These are phyloP conservation scores for Helichrysum umbraculigerum DNA, from an alignment of 129 eudicot genomes.

Conservation along the genomic window DNA sequence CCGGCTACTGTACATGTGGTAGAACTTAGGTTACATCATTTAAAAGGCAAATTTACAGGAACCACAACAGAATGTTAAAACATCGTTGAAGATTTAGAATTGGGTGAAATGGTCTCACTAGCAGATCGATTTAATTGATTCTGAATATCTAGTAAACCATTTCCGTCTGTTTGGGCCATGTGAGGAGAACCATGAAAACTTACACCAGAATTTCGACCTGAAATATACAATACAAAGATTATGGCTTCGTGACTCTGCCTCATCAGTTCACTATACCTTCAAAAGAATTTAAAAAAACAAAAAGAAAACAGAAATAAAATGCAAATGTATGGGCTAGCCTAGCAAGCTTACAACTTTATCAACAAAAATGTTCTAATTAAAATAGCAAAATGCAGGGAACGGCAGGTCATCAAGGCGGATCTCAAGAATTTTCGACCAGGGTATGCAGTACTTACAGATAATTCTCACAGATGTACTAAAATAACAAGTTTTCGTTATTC, in stretches of 20 bases:
- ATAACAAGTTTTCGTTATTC: background rate
- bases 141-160: conserved; percentile 26
- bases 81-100: conserved; percentile 37
- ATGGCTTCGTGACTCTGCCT: conserved; percentile 1
- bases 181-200: conserved; percentile 36
- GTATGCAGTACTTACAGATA: background rate
- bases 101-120: conserved; percentile 22
- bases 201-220: conserved; percentile 56
- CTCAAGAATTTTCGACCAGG: background rate
- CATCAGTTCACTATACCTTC: background rate
- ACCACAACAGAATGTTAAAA: conserved; percentile 22
- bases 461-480: background rate
- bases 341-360: too few relatives aligned
- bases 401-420: background rate
- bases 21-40: conserved; percentile 9
- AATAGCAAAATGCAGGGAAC: conserved; percentile 1
- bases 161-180: conserved; percentile 30
- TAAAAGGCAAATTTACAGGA: background rate
- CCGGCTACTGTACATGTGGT: conserved; percentile 21
- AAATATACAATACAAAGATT: conserved; percentile 4
- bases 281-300: background rate
- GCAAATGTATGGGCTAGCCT: too few relatives aligned
- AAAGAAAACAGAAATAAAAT: too few relatives aligned
- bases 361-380: background rate
- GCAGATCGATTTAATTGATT: conserved; percentile 28